Percentiles rank a stretch among this genome's conserved stretches.
phyloP scores from a whole-genome alignment of 2,329 filamentous ascomycete species.

The Aspergillus melleus region DNA sequence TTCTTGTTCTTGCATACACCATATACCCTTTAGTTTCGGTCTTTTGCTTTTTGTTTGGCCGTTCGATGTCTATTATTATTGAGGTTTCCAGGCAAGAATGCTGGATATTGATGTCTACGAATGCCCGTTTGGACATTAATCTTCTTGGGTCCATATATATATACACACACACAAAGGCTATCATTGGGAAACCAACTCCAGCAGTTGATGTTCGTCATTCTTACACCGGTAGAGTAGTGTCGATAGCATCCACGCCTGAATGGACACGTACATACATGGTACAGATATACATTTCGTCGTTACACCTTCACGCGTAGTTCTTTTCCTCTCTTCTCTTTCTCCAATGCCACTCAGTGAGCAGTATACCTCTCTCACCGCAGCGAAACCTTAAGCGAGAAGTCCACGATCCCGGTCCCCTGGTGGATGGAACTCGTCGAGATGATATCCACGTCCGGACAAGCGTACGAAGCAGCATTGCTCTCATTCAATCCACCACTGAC shows the following conservation, averaged over 20 bases:
- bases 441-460: conserved; percentile 79
- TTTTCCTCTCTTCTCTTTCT: background rate
- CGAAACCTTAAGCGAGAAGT: conserved; percentile 90
- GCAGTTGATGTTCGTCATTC: background rate
- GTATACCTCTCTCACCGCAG: conserved; percentile 25
- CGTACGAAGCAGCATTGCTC: conserved; percentile 79
- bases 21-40: conserved; percentile 12
- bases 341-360: background rate
- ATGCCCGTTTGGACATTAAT: background rate
- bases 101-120: background rate
- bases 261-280: conserved; percentile 2
- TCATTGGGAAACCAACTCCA: background rate
- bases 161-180: conserved; percentile 13
- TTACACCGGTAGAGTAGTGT: background rate
- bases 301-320: background rate
- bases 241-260: background rate
- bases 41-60: conserved; percentile 8
- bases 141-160: conserved; percentile 11
- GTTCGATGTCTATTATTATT: background rate
- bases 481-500: conserved; percentile 87
- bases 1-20: conserved; percentile 6
- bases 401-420: conserved; percentile 88
- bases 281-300: conserved; percentile 12
- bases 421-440: conserved; percentile 96
- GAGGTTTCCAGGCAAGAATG: background rate